phyloP scores from a whole-genome alignment of 768 basidiomycete genomes.

The Phanerodontia chrysosporium region DNA sequence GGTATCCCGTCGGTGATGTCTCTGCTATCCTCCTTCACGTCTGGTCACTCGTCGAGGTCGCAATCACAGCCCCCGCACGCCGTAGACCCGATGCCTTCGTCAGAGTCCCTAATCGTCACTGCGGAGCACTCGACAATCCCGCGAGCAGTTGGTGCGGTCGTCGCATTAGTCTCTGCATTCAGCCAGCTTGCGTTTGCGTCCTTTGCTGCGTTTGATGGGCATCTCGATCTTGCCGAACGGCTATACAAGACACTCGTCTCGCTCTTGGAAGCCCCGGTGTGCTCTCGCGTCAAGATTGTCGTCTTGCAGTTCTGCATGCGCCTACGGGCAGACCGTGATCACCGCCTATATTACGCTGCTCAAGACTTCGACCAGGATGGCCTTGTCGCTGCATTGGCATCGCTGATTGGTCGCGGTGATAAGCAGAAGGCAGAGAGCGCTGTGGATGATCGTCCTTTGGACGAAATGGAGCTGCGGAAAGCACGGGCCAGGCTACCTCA shows the following conservation, averaged over 20 bases:
- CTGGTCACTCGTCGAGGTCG: conserved; percentile 50
- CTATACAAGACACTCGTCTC: conserved; percentile 51
- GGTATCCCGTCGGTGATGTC: conserved; percentile 61
- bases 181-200: conserved; percentile 70
- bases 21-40: conserved; percentile 56
- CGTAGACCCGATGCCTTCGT: conserved; percentile 23
- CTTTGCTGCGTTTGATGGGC: conserved; percentile 41
- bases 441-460: conserved; percentile 17
- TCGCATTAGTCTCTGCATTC: conserved; percentile 63
- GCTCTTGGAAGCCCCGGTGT: conserved; percentile 42
- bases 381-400: conserved; percentile 53
- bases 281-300: conserved; percentile 59
- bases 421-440: conserved; percentile 14
- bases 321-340: conserved; percentile 85
- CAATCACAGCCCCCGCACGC: conserved; percentile 41
- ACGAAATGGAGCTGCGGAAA: conserved; percentile 36
- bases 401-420: conserved; percentile 53
- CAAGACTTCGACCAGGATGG: conserved; percentile 52
- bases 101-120: not conserved
- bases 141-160: conserved; percentile 54
- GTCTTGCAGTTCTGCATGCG: conserved; percentile 86
- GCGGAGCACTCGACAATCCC: conserved; percentile 23
- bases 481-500: conserved; percentile 42
- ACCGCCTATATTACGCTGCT: conserved; percentile 70
- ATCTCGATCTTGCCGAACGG: conserved; percentile 47